phyloP scores from a whole-genome alignment of 106 monocot species.

The Dendrobium officinale region DNA sequence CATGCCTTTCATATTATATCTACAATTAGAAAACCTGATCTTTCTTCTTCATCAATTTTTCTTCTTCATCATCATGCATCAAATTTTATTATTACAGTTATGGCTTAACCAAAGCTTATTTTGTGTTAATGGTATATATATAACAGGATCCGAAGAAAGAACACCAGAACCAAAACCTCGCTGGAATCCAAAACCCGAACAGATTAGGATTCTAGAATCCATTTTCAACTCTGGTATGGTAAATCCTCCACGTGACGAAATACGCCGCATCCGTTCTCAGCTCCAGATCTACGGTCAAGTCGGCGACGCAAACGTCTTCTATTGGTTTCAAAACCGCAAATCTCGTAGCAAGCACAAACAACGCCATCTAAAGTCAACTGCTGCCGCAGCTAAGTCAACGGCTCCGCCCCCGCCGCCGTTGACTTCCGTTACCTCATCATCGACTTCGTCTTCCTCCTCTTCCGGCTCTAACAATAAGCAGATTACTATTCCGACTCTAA shows the following conservation, averaged over 20 bases:
- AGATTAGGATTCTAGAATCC: slow-evolving; percentile 83
- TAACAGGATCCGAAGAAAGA: slow-evolving; percentile 45
- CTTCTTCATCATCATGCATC: neutral
- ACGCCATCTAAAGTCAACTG: slow-evolving; percentile 37
- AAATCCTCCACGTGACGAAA: slow-evolving; percentile 94
- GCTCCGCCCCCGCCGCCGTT: neutral
- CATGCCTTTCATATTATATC: too few species aligned
- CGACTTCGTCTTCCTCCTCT: slow-evolving; percentile 47
- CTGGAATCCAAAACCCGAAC: slow-evolving; percentile 98
- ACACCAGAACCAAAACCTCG: slow-evolving; percentile 90
- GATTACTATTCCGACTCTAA: slow-evolving; percentile 5
- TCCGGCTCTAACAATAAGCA: slow-evolving; percentile 25
- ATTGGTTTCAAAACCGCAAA: slow-evolving; percentile 94
- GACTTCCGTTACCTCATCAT: slow-evolving; percentile 25
- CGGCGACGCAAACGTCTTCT: slow-evolving; percentile 99
- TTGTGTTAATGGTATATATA: neutral
- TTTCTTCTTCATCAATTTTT: too few species aligned
- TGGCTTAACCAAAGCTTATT: neutral
- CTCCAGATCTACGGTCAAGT: slow-evolving; percentile 95
- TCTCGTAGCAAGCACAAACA: slow-evolving; percentile 81
- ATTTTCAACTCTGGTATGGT: slow-evolving; percentile 98
- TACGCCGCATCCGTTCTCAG: slow-evolving; percentile 60
- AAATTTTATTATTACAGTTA: neutral
- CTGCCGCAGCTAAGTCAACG: neutral
- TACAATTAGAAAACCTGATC: too few species aligned